A percentile compares a stretch with the other conserved stretches of the same genome.
phyloP scores from a whole-genome alignment of 139 green algal species.

The Asterochloris erici region DNA sequence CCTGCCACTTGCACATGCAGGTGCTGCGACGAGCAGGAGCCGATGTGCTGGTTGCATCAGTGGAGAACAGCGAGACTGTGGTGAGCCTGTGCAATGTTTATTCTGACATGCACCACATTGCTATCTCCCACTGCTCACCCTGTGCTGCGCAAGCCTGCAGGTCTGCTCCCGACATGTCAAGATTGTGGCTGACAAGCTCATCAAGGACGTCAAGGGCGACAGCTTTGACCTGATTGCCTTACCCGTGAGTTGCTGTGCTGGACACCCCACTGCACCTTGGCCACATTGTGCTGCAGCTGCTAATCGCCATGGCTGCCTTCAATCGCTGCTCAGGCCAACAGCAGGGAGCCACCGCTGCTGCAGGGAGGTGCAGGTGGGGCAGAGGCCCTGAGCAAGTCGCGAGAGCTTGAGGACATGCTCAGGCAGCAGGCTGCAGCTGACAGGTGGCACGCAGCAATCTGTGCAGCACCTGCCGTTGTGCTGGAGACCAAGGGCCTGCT shows the following conservation, averaged over 20 bases:
- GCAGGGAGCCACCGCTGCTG: neutral
- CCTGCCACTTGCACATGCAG: too few species aligned
- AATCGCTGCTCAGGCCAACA: too few species aligned
- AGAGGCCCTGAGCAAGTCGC: constrained; percentile 74
- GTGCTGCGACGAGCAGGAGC: constrained; percentile 83
- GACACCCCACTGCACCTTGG: too few species aligned
- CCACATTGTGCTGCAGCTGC: too few species aligned
- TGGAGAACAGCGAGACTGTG: constrained; percentile 57
- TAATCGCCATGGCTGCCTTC: too few species aligned
- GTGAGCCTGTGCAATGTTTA: constrained; percentile 60
- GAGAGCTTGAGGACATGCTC: constrained; percentile 55
- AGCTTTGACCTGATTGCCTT: constrained; percentile 84
- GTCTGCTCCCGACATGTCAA: constrained; percentile 23
- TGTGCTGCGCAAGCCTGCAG: too few species aligned
- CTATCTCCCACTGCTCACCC: too few species aligned
- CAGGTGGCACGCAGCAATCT: constrained; percentile 84
- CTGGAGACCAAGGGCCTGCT: constrained; percentile 81
- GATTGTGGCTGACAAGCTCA: constrained; percentile 73
- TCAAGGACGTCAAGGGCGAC: constrained; percentile 19
- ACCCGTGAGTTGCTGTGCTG: constrained; percentile 46
- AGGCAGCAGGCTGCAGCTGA: constrained; percentile 44
- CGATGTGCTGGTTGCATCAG: constrained; percentile 74
- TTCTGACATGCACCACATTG: too few species aligned
- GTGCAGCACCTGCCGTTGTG: constrained; percentile 89
- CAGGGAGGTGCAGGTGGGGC: constrained; percentile 94